These are phyloP conservation scores for Piromyces finnis DNA, from an alignment of 192 early-diverging fungal species.

Conservation along the genomic window DNA sequence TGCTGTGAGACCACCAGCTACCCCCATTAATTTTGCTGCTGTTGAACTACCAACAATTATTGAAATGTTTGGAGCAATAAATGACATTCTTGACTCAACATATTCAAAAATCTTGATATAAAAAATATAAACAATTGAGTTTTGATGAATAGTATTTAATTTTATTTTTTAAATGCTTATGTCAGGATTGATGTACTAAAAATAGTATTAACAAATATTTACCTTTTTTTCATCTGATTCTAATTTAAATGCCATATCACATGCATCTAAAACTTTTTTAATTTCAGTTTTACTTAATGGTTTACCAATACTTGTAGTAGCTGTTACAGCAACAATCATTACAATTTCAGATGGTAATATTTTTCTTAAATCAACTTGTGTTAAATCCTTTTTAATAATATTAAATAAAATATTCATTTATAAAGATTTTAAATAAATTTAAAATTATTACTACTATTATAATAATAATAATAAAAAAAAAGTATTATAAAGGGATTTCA, in stretches of 20 bases:
- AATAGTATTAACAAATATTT: no score
- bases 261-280: slow-evolving; percentile 50
- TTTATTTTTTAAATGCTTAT: no score
- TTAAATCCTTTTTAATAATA: slow-evolving; percentile 34
- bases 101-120: slow-evolving; percentile 54
- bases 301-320: slow-evolving; percentile 62
- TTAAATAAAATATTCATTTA: no score
- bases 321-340: slow-evolving; percentile 84
- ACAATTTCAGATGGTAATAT: slow-evolving; percentile 65
- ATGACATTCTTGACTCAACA: slow-evolving; percentile 75
- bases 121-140: no score
- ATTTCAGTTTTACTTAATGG: slow-evolving; percentile 40
- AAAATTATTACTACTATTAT: no score
- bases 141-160: no score
- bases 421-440: no score
- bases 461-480: neutral
- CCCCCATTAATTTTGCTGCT: slow-evolving; percentile 78
- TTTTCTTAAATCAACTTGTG: slow-evolving; percentile 55
- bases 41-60: slow-evolving; percentile 64
- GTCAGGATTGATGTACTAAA: no score
- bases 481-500: slow-evolving; percentile 18
- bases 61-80: slow-evolving; percentile 89
- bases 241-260: slow-evolving; percentile 55
- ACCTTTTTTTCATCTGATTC: slow-evolving; percentile 49
- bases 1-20: slow-evolving; percentile 70